phyloP scores from a whole-genome alignment of 371 early-diverging fungal genomes.

The Mortierella sp. region DNA sequence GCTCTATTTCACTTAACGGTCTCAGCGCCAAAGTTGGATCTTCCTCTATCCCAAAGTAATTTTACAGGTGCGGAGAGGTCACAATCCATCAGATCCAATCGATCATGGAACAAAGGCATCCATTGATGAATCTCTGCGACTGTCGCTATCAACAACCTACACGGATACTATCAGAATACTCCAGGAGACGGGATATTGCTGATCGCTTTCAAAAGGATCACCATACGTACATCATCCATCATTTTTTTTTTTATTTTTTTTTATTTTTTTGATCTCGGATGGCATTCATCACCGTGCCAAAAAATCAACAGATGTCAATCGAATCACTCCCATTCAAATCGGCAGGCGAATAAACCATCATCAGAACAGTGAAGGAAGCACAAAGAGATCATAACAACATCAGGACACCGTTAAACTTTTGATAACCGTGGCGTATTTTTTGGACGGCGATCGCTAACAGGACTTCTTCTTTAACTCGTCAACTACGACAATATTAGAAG shows the following conservation, averaged over 20 bases:
- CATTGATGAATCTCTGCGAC: constrained; percentile 7
- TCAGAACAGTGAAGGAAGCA: too few relatives aligned
- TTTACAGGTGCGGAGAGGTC: constrained; percentile 8
- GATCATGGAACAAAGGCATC: constrained; percentile 2
- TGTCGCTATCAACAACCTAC: background rate
- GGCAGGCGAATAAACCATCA: too few relatives aligned
- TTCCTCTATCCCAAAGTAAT: constrained; percentile 16
- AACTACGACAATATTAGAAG: constrained; percentile 29
- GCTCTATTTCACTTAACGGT: background rate
- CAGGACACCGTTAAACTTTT: too few relatives aligned
- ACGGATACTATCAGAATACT: background rate
- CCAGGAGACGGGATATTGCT: background rate
- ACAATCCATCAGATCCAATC: constrained; percentile 2
- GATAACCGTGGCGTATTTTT: too few relatives aligned
- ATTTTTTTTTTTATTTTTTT: too few relatives aligned
- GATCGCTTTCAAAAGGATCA: too few relatives aligned
- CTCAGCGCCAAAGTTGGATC: background rate
- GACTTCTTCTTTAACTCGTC: background rate
- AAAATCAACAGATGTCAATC: too few relatives aligned
- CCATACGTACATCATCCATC: too few relatives aligned
- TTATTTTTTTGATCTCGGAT: too few relatives aligned
- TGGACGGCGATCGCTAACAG: background rate
- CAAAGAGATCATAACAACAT: too few relatives aligned
- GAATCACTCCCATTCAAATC: too few relatives aligned
- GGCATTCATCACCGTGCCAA: too few relatives aligned